Evolutionary conservation across 2,329 filamentous ascomycete species (phyloP), one percentile per base, ranked within the genome.

Genomic region (Colletotrichum camelliae): DNA sequence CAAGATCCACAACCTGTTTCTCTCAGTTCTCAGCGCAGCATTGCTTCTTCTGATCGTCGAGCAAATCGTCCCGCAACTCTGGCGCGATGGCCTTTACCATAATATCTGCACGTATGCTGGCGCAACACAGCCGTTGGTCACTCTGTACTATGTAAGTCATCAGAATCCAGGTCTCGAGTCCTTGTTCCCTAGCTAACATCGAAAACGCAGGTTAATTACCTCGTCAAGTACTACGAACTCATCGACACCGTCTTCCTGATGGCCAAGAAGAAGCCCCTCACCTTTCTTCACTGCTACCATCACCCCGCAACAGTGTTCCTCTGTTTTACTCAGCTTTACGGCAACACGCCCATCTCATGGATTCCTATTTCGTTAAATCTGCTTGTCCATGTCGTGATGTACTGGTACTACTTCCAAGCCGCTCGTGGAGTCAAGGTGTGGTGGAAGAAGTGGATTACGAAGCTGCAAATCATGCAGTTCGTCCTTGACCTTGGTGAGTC

Each of bases 391-490:
- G 95, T 97, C 71, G 93, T 97, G 83, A 97, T 97, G 95, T 97
- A 97, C 92, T 97, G 95, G 95, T 97, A 97, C 91, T 97, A 97
- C 91, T 97, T 97, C 91, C 95, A 97, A 88, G 95, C 94, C 81
- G 95, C 95, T 66, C 94, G 95, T 78, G 95, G 95, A 78, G 92
- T 97, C 84, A 92, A 92, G 82, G 96, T 97, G 86, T 96, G 94
- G 95, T 97, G 95, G 95, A 97, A 97, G 92, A 94, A 97, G 86
- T 97, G 95, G 92, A 96, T 97, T 84, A 97, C 95, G 79, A 93
- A 95, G 82, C 93, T 97, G 82, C 95, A 97, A 86, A 97, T 97
- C 85, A 90, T 93, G 79, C 95, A 97, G 84, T 97, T 97, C 87
- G 90, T 97, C 81, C 94, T 97, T 84, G 95, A 97, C 83, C 93